These are phyloP conservation scores for Papiliotrema terrestris DNA, from an alignment of 1,284 basidiomycete genomes.

Conservation along the genomic window DNA sequence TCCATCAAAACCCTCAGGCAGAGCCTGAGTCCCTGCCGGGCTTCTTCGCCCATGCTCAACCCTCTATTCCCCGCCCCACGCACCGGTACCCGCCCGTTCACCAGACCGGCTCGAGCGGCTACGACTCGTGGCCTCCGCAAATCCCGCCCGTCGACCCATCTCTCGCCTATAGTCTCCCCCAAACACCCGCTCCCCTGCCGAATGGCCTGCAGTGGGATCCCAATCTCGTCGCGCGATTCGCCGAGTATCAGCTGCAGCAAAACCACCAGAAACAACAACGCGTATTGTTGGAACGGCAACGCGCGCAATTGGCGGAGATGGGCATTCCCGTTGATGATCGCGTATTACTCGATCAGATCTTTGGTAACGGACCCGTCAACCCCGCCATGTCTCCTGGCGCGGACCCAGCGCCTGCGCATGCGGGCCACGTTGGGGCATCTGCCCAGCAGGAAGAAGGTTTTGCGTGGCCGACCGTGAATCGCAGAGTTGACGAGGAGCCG, in stretches of 20 bases:
- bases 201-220: slow-evolving; percentile 31
- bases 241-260: slow-evolving; percentile 46
- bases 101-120: not conserved
- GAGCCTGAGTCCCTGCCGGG: not conserved
- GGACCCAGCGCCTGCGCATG: not conserved
- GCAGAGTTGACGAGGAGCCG: not conserved
- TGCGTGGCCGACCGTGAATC: not conserved
- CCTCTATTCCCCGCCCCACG: not conserved
- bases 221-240: slow-evolving; percentile 35
- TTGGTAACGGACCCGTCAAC: slow-evolving; percentile 5
- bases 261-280: slow-evolving; percentile 45
- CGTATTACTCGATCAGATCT: slow-evolving; percentile 31
- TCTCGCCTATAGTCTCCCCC: not conserved
- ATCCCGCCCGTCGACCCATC: not conserved
- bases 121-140: not conserved
- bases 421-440: not conserved
- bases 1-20: slow-evolving; percentile 13
- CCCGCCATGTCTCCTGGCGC: not conserved
- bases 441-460: not conserved
- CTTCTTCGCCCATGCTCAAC: slow-evolving; percentile 2
- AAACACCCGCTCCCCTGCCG: not conserved
- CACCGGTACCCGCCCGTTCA: not conserved
- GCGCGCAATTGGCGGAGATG: slow-evolving; percentile 40
- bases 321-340: slow-evolving; percentile 33
- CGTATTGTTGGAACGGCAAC: slow-evolving; percentile 37